Evolutionary conservation across 2,329 filamentous ascomycete species (phyloP).

Genomic region (Cladobotryum protrusum): DNA sequence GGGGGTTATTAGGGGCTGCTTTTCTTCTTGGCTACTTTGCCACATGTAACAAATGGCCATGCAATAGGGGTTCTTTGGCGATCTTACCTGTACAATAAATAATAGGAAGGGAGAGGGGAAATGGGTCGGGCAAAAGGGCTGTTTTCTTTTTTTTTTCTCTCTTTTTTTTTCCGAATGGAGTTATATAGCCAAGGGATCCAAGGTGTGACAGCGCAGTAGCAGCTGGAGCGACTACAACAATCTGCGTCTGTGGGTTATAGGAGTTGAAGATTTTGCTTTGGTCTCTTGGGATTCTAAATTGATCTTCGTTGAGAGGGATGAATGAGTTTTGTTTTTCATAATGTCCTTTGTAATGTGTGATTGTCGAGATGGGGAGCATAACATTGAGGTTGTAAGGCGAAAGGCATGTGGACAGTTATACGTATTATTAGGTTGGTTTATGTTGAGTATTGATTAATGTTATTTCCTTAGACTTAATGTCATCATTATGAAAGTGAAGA

Average conservation of each 20-base stretch:
- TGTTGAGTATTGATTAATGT: no score
- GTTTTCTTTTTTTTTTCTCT: conserved; percentile 2
- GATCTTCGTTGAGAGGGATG: conserved; percentile 13
- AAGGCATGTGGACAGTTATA: no score
- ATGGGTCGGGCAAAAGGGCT: conserved; percentile 8
- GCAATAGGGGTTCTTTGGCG: conserved; percentile 7
- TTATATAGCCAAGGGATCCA: conserved; percentile 3
- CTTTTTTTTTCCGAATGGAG: not conserved
- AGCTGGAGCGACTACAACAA: conserved; percentile 1
- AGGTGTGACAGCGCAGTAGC: conserved; percentile 6
- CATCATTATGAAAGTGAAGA: no score
- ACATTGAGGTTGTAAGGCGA: no score
- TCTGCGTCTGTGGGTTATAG: conserved; percentile 4
- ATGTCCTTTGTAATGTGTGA: not conserved
- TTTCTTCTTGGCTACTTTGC: conserved; percentile 2
- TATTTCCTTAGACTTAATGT: no score
- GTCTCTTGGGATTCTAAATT: conserved; percentile 17
- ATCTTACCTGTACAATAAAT: conserved; percentile 10
- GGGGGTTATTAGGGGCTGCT: not conserved
- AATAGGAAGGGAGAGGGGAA: conserved; percentile 7
- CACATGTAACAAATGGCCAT: conserved; percentile 1
- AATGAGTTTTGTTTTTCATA: no score
- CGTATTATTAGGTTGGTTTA: no score
- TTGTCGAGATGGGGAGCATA: no score
- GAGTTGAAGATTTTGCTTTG: conserved; percentile 14